Percentiles rank a stretch among this genome's conserved stretches.
Conservation (phyloP, 2,329 filamentous ascomycete genomes). For the Cercospora beticola region DNA sequence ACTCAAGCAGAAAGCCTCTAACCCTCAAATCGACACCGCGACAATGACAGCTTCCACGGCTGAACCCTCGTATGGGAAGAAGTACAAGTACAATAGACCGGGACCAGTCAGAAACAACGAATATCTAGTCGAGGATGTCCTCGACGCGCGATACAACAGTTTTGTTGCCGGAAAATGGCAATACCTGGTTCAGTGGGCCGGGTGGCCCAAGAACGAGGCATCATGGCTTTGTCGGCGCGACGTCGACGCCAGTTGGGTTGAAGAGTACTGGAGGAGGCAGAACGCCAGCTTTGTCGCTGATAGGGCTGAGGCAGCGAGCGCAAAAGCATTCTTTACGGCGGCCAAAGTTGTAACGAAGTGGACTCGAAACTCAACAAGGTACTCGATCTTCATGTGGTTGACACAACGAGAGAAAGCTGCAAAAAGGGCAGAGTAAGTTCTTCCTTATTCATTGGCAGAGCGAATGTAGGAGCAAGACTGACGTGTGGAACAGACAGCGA, state of each 20-base stretch:
- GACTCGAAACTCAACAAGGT: neutral
- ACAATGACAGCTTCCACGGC: neutral
- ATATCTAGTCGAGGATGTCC: neutral
- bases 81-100: neutral
- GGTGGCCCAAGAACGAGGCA: neutral
- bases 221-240: neutral
- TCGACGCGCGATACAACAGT: neutral
- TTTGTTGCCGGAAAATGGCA: neutral
- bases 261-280: neutral
- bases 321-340: neutral
- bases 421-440: neutral
- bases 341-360: neutral
- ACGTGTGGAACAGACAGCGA: neutral
- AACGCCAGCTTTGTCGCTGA: neutral
- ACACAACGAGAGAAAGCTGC: neutral
- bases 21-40: neutral
- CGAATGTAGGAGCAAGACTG: neutral
- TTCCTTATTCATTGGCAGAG: neutral
- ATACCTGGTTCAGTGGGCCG: neutral
- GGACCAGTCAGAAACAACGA: neutral
- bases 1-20: neutral
- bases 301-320: neutral
- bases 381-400: neutral
- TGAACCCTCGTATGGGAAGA: neutral
- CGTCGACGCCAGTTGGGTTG: neutral